These are phyloP conservation scores for Globisporangium canariense DNA, from an alignment of 352 stramenopile genomes.

Conservation along the genomic window DNA sequence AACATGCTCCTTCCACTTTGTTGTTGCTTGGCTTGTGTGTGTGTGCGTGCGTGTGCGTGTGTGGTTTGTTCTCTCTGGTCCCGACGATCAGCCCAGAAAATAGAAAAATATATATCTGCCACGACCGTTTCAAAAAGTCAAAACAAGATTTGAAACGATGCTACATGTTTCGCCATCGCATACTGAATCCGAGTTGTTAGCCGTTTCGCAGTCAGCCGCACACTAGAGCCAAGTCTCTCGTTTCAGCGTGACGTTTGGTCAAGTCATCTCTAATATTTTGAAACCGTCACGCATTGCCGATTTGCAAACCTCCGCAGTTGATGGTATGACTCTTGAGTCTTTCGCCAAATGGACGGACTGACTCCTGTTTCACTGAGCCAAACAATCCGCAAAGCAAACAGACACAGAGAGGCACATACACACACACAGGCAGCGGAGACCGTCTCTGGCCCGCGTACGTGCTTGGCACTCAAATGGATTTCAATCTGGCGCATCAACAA, in stretches of 20 bases:
- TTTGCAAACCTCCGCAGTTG: background rate
- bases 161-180: background rate
- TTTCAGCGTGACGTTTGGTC: background rate
- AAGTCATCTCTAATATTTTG: background rate
- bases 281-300: background rate
- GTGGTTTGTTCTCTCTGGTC: background rate
- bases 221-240: background rate
- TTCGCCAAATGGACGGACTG: background rate
- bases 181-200: background rate
- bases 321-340: background rate
- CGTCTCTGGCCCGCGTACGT: slow-evolving; percentile 1
- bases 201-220: too few relatives aligned
- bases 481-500: background rate
- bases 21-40: too few relatives aligned
- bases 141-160: background rate
- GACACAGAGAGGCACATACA: too few relatives aligned
- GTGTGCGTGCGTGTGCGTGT: background rate
- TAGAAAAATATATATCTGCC: slow-evolving; percentile 2
- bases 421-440: background rate
- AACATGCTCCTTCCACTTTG: background rate
- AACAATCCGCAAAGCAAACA: background rate
- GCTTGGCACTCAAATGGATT: slow-evolving; percentile 4
- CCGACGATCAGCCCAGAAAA: slow-evolving; percentile 6
- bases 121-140: background rate
- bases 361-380: background rate